Percentiles rank a stretch among this genome's conserved stretches.
Conservation (phyloP, 2,329 filamentous ascomycete species). For the Cytospora piceae region DNA sequence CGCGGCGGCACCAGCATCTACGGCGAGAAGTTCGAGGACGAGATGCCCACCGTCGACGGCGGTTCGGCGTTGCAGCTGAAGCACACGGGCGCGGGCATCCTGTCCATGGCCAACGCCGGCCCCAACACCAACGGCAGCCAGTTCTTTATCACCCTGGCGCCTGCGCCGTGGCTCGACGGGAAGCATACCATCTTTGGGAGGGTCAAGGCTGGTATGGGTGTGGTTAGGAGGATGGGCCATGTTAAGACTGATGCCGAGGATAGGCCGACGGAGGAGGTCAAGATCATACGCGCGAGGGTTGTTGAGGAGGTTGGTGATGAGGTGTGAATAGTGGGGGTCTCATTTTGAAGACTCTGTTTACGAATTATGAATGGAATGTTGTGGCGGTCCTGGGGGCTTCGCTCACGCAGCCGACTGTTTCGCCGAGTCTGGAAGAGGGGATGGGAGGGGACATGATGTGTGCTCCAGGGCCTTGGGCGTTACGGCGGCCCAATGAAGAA, state of each 20-base stretch:
- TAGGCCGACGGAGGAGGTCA: conserved; percentile 78
- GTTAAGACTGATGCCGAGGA: conserved; percentile 85
- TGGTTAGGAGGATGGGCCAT: conserved; percentile 86
- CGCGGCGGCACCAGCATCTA: conserved; percentile 88
- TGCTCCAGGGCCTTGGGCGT: neutral
- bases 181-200: conserved; percentile 97
- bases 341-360: neutral
- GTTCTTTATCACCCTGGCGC: conserved; percentile 94
- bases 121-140: conserved; percentile 93
- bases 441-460: neutral
- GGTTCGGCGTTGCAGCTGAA: conserved; percentile 57
- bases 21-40: conserved; percentile 92
- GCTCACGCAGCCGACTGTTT: neutral
- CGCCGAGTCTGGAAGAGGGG: neutral
- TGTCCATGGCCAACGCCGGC: conserved; percentile 95
- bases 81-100: conserved; percentile 90
- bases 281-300: conserved; percentile 73
- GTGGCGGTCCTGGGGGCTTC: neutral
- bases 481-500: neutral
- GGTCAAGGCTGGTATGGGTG: conserved; percentile 79
- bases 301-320: conserved; percentile 56
- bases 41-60: conserved; percentile 62
- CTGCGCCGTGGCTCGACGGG: conserved; percentile 93
- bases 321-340: neutral
- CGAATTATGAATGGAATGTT: neutral